Conservation (phyloP, 495 filamentous ascomycete species). For the Lepraria neglecta region DNA sequence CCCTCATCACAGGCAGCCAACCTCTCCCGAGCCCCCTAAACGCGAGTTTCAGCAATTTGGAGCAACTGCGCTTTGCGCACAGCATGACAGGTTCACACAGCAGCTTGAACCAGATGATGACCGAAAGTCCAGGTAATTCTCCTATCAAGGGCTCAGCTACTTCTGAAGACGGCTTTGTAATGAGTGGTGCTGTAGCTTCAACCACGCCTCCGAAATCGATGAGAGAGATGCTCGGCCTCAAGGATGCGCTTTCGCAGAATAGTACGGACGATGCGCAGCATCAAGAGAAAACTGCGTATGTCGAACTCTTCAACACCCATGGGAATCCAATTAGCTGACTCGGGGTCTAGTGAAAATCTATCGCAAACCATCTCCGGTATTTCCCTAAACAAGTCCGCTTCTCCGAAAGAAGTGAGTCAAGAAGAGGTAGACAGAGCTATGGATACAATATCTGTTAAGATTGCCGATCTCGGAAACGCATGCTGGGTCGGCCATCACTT, state of each 20-base stretch:
- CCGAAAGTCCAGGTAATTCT: slow-evolving; percentile 59
- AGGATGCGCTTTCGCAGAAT: slow-evolving; percentile 39
- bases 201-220: slow-evolving; percentile 45
- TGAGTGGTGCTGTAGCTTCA: slow-evolving; percentile 42
- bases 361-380: slow-evolving; percentile 92
- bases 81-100: slow-evolving; percentile 68
- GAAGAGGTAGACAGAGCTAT: slow-evolving; percentile 45
- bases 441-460: slow-evolving; percentile 95
- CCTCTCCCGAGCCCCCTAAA: slow-evolving; percentile 93
- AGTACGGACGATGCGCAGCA: slow-evolving; percentile 67
- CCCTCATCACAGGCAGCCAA: slow-evolving; percentile 94
- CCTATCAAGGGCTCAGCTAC: slow-evolving; percentile 28
- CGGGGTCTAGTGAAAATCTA: slow-evolving; percentile 63
- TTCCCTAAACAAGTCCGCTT: slow-evolving; percentile 71
- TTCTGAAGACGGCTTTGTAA: slow-evolving; percentile 35
- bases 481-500: slow-evolving; percentile 99
- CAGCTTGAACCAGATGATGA: slow-evolving; percentile 77
- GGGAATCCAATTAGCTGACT: slow-evolving; percentile 6
- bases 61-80: slow-evolving; percentile 57
- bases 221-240: slow-evolving; percentile 55
- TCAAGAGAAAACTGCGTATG: slow-evolving; percentile 91
- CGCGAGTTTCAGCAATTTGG: slow-evolving; percentile 73
- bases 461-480: slow-evolving; percentile 95
- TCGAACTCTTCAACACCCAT: slow-evolving; percentile 23
- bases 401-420: slow-evolving; percentile 37